Evolutionary conservation across 192 early-diverging fungal genomes (phyloP).

Genomic region (Lobosporangium transversale): DNA sequence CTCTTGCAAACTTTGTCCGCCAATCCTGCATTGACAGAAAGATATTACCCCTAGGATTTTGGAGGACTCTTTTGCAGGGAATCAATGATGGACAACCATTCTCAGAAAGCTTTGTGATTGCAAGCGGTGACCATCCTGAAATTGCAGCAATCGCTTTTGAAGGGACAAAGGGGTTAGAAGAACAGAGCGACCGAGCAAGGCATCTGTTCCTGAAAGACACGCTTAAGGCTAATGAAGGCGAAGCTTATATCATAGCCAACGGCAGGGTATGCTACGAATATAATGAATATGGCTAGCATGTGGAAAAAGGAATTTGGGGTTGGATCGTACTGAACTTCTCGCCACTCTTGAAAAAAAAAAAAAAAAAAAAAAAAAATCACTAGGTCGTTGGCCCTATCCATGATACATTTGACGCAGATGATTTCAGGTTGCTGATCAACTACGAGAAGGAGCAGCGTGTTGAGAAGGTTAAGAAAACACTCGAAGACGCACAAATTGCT

Average conservation of each 20-base stretch:
- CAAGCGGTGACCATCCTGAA: conserved; percentile 10
- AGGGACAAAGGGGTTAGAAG: conserved; percentile 25
- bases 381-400: conserved; percentile 65
- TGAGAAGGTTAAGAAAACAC: conserved; percentile 25
- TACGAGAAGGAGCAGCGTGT: conserved; percentile 68
- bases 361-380: too few species aligned
- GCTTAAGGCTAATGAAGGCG: conserved; percentile 16
- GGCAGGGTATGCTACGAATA: conserved; percentile 70
- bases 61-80: conserved; percentile 24
- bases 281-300: too few species aligned
- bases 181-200: conserved; percentile 6
- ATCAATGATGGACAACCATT: conserved; percentile 9
- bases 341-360: too few species aligned
- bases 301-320: too few species aligned
- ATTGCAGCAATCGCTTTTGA: conserved; percentile 25
- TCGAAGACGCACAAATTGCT: conserved; percentile 13
- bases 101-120: conserved; percentile 8
- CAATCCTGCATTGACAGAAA: conserved; percentile 34
- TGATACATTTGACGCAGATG: conserved; percentile 58
- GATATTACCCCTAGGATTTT: conserved; percentile 29
- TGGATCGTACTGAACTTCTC: too few species aligned
- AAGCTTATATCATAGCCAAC: conserved; percentile 65
- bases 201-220: conserved; percentile 22
- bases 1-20: conserved; percentile 26
- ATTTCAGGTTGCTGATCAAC: conserved; percentile 68